Conservation (phyloP, 495 filamentous ascomycete species). For the Trichoderma orchidacearum region DNA sequence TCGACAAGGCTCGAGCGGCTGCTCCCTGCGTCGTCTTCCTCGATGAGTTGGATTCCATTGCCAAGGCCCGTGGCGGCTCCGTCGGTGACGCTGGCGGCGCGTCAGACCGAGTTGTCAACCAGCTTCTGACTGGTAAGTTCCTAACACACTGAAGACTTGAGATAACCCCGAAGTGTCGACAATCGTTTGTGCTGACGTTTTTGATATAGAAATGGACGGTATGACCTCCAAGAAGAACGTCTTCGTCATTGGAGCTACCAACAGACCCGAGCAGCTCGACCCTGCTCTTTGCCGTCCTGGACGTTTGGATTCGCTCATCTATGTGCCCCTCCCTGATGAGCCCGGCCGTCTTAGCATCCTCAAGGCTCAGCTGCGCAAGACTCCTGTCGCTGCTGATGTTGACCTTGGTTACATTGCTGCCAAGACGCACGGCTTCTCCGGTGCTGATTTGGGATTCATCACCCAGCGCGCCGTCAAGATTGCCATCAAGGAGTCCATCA, state of each 20-base stretch:
- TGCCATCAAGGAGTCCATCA: constrained; percentile 96
- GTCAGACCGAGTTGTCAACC: constrained; percentile 98
- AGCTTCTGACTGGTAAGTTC: constrained; percentile 84
- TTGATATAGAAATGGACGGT: constrained; percentile 82
- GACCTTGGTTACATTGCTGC: constrained; percentile 84
- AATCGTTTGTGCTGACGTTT: constrained; percentile 31
- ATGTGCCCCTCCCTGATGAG: constrained; percentile 92
- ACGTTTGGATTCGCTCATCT: constrained; percentile 96
- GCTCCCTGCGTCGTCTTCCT: constrained; percentile 98
- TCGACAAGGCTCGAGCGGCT: constrained; percentile 97
- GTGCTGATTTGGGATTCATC: constrained; percentile 98
- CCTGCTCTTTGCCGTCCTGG: constrained; percentile 95
- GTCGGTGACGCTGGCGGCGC: constrained; percentile 95
- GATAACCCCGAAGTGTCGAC: too few species aligned
- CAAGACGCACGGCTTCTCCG: constrained; percentile 97
- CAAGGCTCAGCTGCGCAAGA: constrained; percentile 95
- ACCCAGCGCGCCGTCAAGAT: constrained; percentile 98
- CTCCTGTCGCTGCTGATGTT: constrained; percentile 77
- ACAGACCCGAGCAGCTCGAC: constrained; percentile 96
- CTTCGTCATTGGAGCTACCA: constrained; percentile 98
- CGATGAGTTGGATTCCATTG: constrained; percentile 96
- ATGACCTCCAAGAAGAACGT: constrained; percentile 99
- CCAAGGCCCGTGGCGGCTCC: constrained; percentile 97
- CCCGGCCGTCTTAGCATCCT: constrained; percentile 75
- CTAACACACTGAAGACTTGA: not conserved